Conservation (phyloP, 306 rosid genomes). For the Quercus gilva region DNA sequence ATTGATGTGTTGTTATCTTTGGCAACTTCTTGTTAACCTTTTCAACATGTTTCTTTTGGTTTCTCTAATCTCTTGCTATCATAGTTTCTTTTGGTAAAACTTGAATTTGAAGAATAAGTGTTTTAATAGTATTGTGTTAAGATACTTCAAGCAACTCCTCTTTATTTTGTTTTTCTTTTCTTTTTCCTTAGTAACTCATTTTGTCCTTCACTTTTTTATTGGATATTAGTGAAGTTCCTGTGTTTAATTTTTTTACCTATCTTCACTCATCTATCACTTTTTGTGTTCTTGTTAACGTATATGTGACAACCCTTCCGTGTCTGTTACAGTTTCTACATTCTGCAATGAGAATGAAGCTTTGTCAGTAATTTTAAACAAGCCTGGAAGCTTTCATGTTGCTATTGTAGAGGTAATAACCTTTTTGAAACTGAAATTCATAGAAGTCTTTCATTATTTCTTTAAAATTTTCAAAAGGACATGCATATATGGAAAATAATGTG, state of each 20-base stretch:
- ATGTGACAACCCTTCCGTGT: conserved; percentile 18
- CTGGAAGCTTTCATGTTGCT: conserved; percentile 76
- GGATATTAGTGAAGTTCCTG: not conserved
- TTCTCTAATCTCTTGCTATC: conserved; percentile 22
- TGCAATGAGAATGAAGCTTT: conserved; percentile 63
- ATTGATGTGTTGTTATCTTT: conserved; percentile 22
- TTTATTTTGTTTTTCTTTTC: not conserved
- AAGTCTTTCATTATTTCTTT: not conserved
- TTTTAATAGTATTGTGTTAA: not conserved
- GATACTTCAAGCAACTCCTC: conserved; percentile 10
- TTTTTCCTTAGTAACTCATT: too few relatives aligned
- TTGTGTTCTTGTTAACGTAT: conserved; percentile 3
- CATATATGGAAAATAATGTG: not conserved
- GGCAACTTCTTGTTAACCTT: conserved; percentile 8
- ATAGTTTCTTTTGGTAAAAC: not conserved
- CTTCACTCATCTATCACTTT: conserved; percentile 9
- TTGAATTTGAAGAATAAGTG: not conserved
- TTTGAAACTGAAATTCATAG: not conserved
- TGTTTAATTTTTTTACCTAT: not conserved
- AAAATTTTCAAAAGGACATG: not conserved
- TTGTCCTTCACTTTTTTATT: not conserved
- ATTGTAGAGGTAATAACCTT: conserved; percentile 61
- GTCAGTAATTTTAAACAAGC: conserved; percentile 54
- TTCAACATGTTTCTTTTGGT: conserved; percentile 11
- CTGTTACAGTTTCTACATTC: conserved; percentile 58